Evolutionary conservation across 202 grass and related monocot species (phyloP).

Genomic region (Musa balbisiana): DNA sequence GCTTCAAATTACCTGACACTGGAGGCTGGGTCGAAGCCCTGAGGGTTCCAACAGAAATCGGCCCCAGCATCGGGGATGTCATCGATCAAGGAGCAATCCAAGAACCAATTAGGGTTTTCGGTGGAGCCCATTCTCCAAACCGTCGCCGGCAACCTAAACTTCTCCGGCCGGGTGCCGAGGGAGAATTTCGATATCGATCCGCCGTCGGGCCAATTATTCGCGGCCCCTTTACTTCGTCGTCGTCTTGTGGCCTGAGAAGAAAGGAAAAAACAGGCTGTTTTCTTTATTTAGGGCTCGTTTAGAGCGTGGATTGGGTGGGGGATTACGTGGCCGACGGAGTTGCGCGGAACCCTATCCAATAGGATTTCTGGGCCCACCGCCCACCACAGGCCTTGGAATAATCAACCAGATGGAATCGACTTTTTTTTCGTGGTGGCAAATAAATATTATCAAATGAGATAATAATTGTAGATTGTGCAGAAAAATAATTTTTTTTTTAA

Average conservation of each 20-base stretch:
- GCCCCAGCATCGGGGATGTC: neutral
- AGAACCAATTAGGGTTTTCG: slow-evolving; percentile 18
- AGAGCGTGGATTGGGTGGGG: neutral
- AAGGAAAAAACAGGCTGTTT: neutral
- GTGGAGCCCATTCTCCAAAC: slow-evolving; percentile 16
- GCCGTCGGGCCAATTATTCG: neutral
- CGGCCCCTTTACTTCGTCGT: neutral
- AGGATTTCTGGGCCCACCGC: neutral
- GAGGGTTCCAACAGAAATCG: neutral
- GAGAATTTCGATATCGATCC: neutral
- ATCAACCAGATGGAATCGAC: no score
- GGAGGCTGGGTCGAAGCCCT: slow-evolving; percentile 3
- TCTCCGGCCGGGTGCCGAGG: neutral
- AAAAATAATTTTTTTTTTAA: no score
- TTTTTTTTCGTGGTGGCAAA: no score
- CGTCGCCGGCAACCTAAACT: slow-evolving; percentile 1
- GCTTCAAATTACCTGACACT: slow-evolving; percentile 7
- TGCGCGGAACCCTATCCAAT: slow-evolving; percentile 6
- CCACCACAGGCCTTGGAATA: neutral
- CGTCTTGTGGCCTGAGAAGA: neutral
- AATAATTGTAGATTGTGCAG: no score
- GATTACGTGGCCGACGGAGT: slow-evolving; percentile 6
- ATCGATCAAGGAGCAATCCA: slow-evolving; percentile 25
- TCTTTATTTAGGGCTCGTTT: slow-evolving; percentile 1
- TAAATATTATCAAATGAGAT: no score